These are phyloP conservation scores for Metschnikowia chrysomelidarum DNA, from an alignment of 805 yeast species.

Conservation along the genomic window DNA sequence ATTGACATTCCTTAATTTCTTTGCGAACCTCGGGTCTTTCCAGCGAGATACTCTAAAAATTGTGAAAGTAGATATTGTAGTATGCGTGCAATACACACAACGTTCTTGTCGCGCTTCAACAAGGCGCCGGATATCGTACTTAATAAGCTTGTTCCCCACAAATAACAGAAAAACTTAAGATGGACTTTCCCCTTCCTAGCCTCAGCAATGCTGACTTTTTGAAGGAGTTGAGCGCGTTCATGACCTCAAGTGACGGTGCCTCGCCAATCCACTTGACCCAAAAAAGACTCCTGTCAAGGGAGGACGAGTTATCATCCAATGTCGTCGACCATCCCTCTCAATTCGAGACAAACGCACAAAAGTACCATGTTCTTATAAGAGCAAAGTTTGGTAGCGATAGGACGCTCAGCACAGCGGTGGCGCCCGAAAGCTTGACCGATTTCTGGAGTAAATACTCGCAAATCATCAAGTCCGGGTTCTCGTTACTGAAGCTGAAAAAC, in stretches of 20 bases:
- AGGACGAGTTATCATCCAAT: slow-evolving; percentile 35
- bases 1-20: too few relatives aligned
- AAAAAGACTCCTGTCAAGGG: slow-evolving; percentile 40
- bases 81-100: too few relatives aligned
- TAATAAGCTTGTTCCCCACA: too few relatives aligned
- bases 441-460: slow-evolving; percentile 80
- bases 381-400: slow-evolving; percentile 34
- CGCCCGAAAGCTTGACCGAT: slow-evolving; percentile 53
- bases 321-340: slow-evolving; percentile 23
- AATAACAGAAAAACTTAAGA: too few relatives aligned
- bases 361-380: slow-evolving; percentile 67
- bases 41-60: too few relatives aligned
- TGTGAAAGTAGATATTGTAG: too few relatives aligned
- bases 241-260: slow-evolving; percentile 32
- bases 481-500: slow-evolving; percentile 78
- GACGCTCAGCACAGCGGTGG: slow-evolving; percentile 75
- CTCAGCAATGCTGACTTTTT: slow-evolving; percentile 34
- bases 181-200: slow-evolving; percentile 27
- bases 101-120: too few relatives aligned
- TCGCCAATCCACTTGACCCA: slow-evolving; percentile 61
- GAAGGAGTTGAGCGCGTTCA: slow-evolving; percentile 17
- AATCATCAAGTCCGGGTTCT: slow-evolving; percentile 65
- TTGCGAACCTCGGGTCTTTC: too few relatives aligned
- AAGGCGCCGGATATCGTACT: too few relatives aligned
- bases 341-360: slow-evolving; percentile 24